These are phyloP conservation scores for Starmera quercuum DNA, from an alignment of 805 yeast genomes.

Conservation along the genomic window DNA sequence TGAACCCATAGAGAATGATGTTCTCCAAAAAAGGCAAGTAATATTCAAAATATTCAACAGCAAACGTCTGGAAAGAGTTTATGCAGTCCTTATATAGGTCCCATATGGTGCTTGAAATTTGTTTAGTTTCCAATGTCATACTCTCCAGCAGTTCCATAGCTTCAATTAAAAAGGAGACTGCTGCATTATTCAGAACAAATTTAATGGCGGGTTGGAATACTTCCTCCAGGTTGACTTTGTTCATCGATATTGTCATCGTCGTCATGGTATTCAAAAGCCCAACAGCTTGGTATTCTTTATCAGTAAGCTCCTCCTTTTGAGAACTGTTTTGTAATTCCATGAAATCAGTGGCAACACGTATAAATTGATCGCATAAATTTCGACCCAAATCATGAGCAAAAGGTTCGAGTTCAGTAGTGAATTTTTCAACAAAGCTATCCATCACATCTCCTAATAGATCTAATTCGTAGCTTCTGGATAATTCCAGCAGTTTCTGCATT, in stretches of 20 bases:
- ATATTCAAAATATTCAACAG: slow-evolving; percentile 48
- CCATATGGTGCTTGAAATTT: slow-evolving; percentile 46
- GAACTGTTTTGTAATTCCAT: slow-evolving; percentile 8
- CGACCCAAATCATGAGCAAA: slow-evolving; percentile 64
- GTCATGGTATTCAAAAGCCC: slow-evolving; percentile 67
- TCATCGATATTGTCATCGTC: slow-evolving; percentile 65
- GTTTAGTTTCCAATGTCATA: slow-evolving; percentile 39
- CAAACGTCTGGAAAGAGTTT: slow-evolving; percentile 51
- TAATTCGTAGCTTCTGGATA: slow-evolving; percentile 76
- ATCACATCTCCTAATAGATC: slow-evolving; percentile 86
- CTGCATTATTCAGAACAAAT: slow-evolving; percentile 49
- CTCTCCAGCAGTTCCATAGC: slow-evolving; percentile 57
- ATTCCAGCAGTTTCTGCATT: slow-evolving; percentile 67
- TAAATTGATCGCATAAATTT: slow-evolving; percentile 55
- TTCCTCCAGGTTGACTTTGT: slow-evolving; percentile 43
- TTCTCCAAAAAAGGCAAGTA: slow-evolving; percentile 52
- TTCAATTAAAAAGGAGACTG: slow-evolving; percentile 56
- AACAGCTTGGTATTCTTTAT: slow-evolving; percentile 61
- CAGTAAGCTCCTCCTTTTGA: slow-evolving; percentile 34
- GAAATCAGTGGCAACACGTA: slow-evolving; percentile 47
- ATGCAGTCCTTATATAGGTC: slow-evolving; percentile 38
- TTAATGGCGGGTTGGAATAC: slow-evolving; percentile 51
- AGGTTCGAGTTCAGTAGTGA: slow-evolving; percentile 82
- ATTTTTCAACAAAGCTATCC: slow-evolving; percentile 89
- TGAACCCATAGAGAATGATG: slow-evolving; percentile 44